Base-by-base conservation (phyloP, 306 rosid species). In the Malus orientalis region DNA sequence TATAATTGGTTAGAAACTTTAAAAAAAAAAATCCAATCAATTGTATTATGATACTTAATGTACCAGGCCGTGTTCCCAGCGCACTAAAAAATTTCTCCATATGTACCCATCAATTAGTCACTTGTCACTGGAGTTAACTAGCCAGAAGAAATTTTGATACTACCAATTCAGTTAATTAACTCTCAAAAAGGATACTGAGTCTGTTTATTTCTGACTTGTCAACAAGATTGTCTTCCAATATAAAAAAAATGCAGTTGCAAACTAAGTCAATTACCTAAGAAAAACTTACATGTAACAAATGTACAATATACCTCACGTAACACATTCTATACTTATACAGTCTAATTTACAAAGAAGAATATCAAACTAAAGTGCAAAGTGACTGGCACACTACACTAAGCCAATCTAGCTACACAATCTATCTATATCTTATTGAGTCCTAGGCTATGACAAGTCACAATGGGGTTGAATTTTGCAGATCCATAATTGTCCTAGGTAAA, bases 1-100 rank as follows among this genome's bases (percentile, higher is more conserved):
- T 38, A 38, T 7, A 38, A 38, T 7, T 38, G 2, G 9, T 38
- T 38, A 0, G 10, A 38, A 38, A 38, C 42, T 38, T 7, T 1
- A 36, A 6, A 36, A 38, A 25, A 25, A 25, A 38, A 38, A 38
- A 1, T 38, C 1, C 10, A 38, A 38, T 2, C 0, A 6, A 7
- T 38, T 38, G 42, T 38, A 38, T 38, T 38, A 38, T 38, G 9
- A 38, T 9, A 6, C 0, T 38, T 38, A 0, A 38, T 38, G 42
- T 38, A 38, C 0, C 42, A 38, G 0, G 2, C 0, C 2, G 10
- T 38, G 10, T 38, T 36, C 0, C 0, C 9, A 0, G 2, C 40
- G 0, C 40, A 36, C 40, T 6, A 1, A 36, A 36, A 36, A 36
- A 1, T 36, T 33, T 33, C 18, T 36, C 9, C 40, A 6, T 1